Base-by-base conservation (phyloP, 2,329 filamentous ascomycete species). In the Exutisphaerella laricina region DNA sequence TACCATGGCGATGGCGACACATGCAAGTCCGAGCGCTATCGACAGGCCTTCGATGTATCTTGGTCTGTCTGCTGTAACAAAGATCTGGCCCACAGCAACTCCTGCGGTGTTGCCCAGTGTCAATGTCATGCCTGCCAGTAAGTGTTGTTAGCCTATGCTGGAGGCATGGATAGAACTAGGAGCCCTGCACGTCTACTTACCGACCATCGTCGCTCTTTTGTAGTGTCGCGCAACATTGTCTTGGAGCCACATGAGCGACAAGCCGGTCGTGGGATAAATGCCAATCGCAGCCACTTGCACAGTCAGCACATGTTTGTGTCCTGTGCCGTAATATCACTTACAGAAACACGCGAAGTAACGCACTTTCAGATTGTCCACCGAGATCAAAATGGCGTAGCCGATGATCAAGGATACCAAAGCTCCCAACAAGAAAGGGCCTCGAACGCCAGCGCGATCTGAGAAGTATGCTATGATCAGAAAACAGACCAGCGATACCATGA, bases 201-300 rank as follows among this genome's bases (percentile, higher is more conserved):
- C 43, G 10, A 41, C 43, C 43, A 46, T 46, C 2, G 38, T 46
- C 6, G 38, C 43, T 17, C 43, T 13, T 13, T 41, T 41, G 31
- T 41, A 46, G 14, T 41, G 43, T 14, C 37, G n/a, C 4, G 38
- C 39, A n/a, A 36, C 43, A 25, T 46, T 46, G 18, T 46, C 43
- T 38, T 41, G 43, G 18, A 46, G 38, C 43, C 43, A 46, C 38
- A 46, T 41, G n/a, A 46, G 32, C 12, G 38, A 46, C 14, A 41
- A 26, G 4, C 43, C 38, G 21, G 43, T 41, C 4, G 41, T 44
- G n/a, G 38, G 37, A 17, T 46, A 46, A 13, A 46, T 41, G 3
- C 38, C 32, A 25, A 41, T 46, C 4, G 43, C 38, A 32, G 43
- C 43, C 31, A 46, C 40, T 43, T 4, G 10, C 4, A 31, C 3